Evolutionary conservation across 176 grass and related monocot genomes (phyloP), one percentile per base, ranked within the genome.

Genomic region (Zoysia pacifica): DNA sequence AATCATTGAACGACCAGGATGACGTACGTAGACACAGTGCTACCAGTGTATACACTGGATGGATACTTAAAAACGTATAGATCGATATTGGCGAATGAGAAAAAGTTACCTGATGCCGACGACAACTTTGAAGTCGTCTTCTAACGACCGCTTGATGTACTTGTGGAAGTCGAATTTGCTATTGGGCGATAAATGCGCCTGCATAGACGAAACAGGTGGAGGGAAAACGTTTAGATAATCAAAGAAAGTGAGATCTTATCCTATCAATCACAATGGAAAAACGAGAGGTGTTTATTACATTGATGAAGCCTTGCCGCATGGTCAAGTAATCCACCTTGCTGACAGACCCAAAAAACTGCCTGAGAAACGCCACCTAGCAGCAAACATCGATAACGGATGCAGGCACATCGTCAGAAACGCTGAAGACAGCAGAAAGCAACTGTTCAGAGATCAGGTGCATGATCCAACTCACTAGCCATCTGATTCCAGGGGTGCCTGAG

Each of bases 91-190:
- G 20, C 19, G 5, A 62, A 36, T 62, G 18, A 9, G 7, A 15
- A 64, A 2, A 69, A n/a, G 28, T 28, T 7, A 96, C 93, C 95
- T 97, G 74, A 97, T 94, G 53, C 95, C 87, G 1, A 97, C 95
- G 16, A 97, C 91, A 1, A 93, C 87, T 64, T 97, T 91, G 72
- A 97, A 97, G 62, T 97, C 95, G 39, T 97, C 95, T 42, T 97
- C 95, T 61, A 97, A 55, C 12, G 91, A 94, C 39, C 92, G 76
- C 77, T 97, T 97, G 70, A 97, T 90, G 86, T 94, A 97, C 78
- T 93, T 90, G 12, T 92, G 91, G 70, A 97, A 97, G 51, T 97
- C 70, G 75, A 94, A 97, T 73, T 91, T 93, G 45, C 69, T 87
- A 50, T 68, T 85, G 37, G 78, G 85, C 6, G 89, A 65, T 49